Evolutionary conservation across 2,329 filamentous ascomycete species (phyloP).

Genomic region (Fusarium sp.): DNA sequence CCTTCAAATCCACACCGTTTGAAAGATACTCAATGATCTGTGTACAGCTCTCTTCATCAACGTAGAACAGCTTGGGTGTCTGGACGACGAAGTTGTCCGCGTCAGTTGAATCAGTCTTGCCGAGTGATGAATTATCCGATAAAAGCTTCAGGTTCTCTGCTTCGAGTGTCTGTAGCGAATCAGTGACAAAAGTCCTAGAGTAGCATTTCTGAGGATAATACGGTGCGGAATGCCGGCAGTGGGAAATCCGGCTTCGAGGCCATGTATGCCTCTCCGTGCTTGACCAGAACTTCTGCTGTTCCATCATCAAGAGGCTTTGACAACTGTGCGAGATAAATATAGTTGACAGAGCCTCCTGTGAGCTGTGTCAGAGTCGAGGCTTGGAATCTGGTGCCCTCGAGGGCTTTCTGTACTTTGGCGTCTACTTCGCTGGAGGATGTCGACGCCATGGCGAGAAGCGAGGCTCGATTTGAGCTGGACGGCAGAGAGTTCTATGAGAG

Average conservation of each 20-base stretch:
- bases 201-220: neutral
- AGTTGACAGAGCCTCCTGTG: slow-evolving; percentile 15
- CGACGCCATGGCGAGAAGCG: neutral
- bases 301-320: neutral
- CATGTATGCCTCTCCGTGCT: slow-evolving; percentile 11
- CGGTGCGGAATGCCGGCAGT: neutral
- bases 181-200: neutral
- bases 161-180: neutral
- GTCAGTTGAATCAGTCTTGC: neutral
- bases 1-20: slow-evolving; percentile 6
- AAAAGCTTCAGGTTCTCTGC: slow-evolving; percentile 1
- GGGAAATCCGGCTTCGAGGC: slow-evolving; percentile 12
- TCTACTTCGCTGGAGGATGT: neutral
- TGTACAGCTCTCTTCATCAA: neutral
- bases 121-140: neutral
- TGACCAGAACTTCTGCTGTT: slow-evolving; percentile 1
- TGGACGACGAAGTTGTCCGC: neutral
- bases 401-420: neutral
- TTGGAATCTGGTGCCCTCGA: slow-evolving; percentile 1
- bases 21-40: slow-evolving; percentile 1
- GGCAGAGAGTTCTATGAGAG: too few species aligned
- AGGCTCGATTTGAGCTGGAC: neutral
- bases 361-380: neutral
- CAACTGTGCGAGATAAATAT: slow-evolving; percentile 2
- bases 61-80: slow-evolving; percentile 2